phyloP scores from a whole-genome alignment of 805 yeast species.

The Barnettozyma botsteinii region DNA sequence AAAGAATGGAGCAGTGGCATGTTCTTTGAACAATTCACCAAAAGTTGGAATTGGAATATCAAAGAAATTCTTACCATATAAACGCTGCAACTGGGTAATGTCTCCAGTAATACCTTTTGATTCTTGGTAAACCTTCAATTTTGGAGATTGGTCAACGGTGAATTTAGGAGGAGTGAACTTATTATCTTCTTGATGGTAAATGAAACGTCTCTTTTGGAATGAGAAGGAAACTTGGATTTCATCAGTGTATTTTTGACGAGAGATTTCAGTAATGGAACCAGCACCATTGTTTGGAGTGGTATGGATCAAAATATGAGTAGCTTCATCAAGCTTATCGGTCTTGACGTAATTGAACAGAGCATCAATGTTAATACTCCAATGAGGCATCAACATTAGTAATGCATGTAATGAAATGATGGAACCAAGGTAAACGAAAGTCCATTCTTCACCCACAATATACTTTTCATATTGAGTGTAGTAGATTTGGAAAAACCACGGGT shows the following conservation, averaged over 20 bases:
- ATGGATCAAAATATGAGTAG: slow-evolving; percentile 65
- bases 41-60: slow-evolving; percentile 96
- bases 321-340: slow-evolving; percentile 51
- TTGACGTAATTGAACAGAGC: slow-evolving; percentile 61
- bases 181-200: slow-evolving; percentile 49
- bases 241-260: slow-evolving; percentile 48
- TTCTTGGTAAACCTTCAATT: slow-evolving; percentile 49
- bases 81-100: slow-evolving; percentile 42
- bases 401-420: slow-evolving; percentile 67
- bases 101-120: slow-evolving; percentile 53
- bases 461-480: slow-evolving; percentile 67
- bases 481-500: slow-evolving; percentile 65
- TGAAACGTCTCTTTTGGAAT: slow-evolving; percentile 89
- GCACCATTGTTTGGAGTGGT: slow-evolving; percentile 86
- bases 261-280: slow-evolving; percentile 68
- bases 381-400: slow-evolving; percentile 83
- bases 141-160: slow-evolving; percentile 50
- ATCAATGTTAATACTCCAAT: slow-evolving; percentile 77
- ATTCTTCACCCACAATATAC: slow-evolving; percentile 83
- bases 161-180: slow-evolving; percentile 80
- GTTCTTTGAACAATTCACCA: slow-evolving; percentile 86
- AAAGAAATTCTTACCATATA: slow-evolving; percentile 80
- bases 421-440: slow-evolving; percentile 90
- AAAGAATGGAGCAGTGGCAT: slow-evolving; percentile 96
- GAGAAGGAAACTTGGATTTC: slow-evolving; percentile 63